Percentiles rank a stretch among this genome's conserved stretches.
Evolutionary conservation across 352 stramenopile genomes (phyloP).

Genomic region (Thraustochytrium striatum): DNA sequence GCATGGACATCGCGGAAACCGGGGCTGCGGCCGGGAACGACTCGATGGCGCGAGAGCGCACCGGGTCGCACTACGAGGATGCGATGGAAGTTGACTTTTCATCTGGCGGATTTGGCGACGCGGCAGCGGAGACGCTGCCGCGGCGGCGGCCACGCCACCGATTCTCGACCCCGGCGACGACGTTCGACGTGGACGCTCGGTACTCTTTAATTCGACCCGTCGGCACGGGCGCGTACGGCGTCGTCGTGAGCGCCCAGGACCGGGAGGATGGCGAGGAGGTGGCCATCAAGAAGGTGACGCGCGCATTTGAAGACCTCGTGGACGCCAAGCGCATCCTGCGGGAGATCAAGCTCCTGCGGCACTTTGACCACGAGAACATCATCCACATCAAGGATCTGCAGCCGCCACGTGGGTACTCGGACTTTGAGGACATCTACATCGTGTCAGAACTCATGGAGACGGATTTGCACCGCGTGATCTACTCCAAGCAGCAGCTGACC

Average conservation of each 20-base stretch:
- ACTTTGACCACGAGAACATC: conserved; percentile 91
- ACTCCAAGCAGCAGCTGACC: conserved; percentile 80
- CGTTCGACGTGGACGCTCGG: conserved; percentile 37
- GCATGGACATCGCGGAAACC: too few species aligned
- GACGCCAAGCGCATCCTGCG: conserved; percentile 98
- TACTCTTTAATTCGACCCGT: conserved; percentile 53
- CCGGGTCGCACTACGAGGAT: too few species aligned
- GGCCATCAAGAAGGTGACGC: conserved; percentile 89
- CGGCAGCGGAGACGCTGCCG: not conserved
- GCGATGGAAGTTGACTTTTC: too few species aligned
- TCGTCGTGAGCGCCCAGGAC: conserved; percentile 79
- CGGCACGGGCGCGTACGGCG: conserved; percentile 81
- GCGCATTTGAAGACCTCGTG: conserved; percentile 93
- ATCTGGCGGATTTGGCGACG: too few species aligned
- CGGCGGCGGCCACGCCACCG: not conserved
- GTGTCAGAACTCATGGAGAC: conserved; percentile 96
- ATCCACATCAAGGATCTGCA: conserved; percentile 92
- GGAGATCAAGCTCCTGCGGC: conserved; percentile 88
- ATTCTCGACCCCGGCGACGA: conserved; percentile 9
- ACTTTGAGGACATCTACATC: conserved; percentile 97
- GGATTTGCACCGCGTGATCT: conserved; percentile 95
- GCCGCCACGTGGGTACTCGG: conserved; percentile 75
- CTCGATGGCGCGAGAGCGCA: too few species aligned
- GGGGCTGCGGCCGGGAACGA: too few species aligned
- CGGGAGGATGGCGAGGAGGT: conserved; percentile 68